Evolutionary conservation across 2,329 filamentous ascomycete genomes (phyloP), one percentile per base, ranked within the genome.

Genomic region (Diatrype stigma): DNA sequence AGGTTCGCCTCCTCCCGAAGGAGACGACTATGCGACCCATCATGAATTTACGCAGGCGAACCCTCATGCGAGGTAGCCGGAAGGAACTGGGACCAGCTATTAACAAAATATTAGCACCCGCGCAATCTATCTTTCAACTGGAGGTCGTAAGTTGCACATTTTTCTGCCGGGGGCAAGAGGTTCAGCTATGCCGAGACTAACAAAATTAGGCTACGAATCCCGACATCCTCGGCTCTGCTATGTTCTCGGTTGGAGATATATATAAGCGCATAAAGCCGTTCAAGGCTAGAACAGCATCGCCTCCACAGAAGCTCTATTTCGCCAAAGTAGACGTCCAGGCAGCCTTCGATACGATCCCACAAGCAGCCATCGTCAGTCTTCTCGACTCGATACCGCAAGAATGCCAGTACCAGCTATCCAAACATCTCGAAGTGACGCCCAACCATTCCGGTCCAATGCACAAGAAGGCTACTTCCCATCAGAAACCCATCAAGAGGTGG

Each of bases 271-370:
- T 99, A 21, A 87, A 86, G 54, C 61, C 57, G 0, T 97, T 96
- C 72, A 87, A 86, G 56, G 60, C 69, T 2, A 68, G 57, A 1
- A 65, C 87, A 11, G 68, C 70, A 0, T 51, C 68, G 1, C 55
- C 57, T 0, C 60, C 69, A 0, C 61, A 64, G 8, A 74, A 69
- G 4, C 70, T 96, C 1, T 97, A 89, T 69, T 96, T 97, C 69
- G 92, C 86, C 53, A 99, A 99, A 66, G 76, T 96, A 12, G 94
- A 99, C 63, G 92, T 99, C 19, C 82, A 89, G 65, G 84, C 90
- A 2, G 96, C 93, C 60, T 99, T 96, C 66, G 94, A 99, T 68
- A 96, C 89, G 0, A 96, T 99, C 42, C 94, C 94, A 0, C 94
- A 97, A 66, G 70, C 79, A 23, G 81, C 83, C 1, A 74, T 97